Evolutionary conservation across 1,284 basidiomycete genomes (phyloP).

Genomic region (Agaricales sp.): DNA sequence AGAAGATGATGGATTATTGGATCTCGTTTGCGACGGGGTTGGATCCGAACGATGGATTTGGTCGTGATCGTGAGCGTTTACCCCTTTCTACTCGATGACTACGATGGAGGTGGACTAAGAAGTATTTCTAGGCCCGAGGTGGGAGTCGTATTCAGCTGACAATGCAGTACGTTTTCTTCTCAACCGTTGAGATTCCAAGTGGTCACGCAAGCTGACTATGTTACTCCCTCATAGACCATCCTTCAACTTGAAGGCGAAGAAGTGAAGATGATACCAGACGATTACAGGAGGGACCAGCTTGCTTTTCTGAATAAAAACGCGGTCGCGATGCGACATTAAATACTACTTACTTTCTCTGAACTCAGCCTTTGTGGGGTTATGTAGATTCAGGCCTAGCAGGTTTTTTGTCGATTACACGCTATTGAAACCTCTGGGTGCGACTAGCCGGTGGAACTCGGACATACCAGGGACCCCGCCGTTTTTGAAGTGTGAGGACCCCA

Average conservation of each 20-base stretch:
- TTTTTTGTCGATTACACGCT: too few relatives aligned
- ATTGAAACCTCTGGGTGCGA: too few relatives aligned
- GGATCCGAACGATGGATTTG: constrained; percentile 23
- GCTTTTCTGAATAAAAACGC: constrained; percentile 15
- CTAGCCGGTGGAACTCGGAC: too few relatives aligned
- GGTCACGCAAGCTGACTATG: neutral
- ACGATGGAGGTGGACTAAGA: too few relatives aligned
- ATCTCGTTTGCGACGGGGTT: constrained; percentile 20
- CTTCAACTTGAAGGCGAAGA: constrained; percentile 22
- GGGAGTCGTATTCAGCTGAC: constrained; percentile 15
- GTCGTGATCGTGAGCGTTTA: constrained; percentile 12
- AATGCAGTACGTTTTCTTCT: neutral
- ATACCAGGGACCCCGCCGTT: too few relatives aligned
- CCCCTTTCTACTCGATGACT: neutral
- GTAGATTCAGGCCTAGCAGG: too few relatives aligned
- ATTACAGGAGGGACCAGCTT: constrained; percentile 17
- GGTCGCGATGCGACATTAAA: constrained; percentile 14
- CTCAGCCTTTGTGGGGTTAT: too few relatives aligned
- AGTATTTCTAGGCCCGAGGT: constrained; percentile 12
- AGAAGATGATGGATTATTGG: constrained; percentile 23
- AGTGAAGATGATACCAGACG: constrained; percentile 20
- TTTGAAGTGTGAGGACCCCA: too few relatives aligned
- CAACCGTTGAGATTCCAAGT: constrained; percentile 11
- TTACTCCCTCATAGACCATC: constrained; percentile 10
- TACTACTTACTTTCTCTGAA: too few relatives aligned